These are phyloP conservation scores for Dactylis glomerata DNA, from an alignment of 176 grass and related monocot genomes.

Conservation along the genomic window DNA sequence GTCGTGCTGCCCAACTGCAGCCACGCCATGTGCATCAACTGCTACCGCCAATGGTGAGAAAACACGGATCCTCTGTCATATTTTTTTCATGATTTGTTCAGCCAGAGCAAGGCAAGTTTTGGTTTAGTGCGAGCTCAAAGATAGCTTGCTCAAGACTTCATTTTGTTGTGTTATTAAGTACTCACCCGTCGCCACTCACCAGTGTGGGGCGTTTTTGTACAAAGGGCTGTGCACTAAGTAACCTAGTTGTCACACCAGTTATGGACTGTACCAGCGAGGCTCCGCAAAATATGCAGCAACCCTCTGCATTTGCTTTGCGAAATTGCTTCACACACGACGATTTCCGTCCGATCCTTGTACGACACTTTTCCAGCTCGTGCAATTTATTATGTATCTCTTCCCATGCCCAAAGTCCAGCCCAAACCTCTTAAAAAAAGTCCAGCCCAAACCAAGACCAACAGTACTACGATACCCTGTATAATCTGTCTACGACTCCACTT, in stretches of 20 bases:
- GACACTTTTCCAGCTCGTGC: no score
- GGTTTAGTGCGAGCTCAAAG: not conserved
- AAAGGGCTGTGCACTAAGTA: not conserved
- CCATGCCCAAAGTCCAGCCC: no score
- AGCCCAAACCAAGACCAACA: no score
- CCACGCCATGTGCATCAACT: slow-evolving; percentile 77
- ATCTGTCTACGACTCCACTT: no score
- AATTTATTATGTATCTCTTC: no score
- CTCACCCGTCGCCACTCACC: not conserved
- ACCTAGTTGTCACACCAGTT: not conserved
- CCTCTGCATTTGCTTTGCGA: not conserved
- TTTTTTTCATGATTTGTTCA: not conserved
- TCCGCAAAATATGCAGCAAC: not conserved
- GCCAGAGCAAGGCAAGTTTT: not conserved
- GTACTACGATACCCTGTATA: no score
- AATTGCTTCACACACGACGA: no score
- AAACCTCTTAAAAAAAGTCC: no score
- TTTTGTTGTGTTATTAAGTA: not conserved
- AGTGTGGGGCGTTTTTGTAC: not conserved
- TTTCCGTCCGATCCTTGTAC: no score
- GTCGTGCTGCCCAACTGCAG: slow-evolving; percentile 71
- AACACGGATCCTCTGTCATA: not conserved
- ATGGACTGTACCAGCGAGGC: not conserved
- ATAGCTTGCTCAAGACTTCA: not conserved
- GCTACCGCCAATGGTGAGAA: slow-evolving; percentile 63